phyloP scores from a whole-genome alignment of 164 flowering plant genomes.

The Magnolia sinica region DNA sequence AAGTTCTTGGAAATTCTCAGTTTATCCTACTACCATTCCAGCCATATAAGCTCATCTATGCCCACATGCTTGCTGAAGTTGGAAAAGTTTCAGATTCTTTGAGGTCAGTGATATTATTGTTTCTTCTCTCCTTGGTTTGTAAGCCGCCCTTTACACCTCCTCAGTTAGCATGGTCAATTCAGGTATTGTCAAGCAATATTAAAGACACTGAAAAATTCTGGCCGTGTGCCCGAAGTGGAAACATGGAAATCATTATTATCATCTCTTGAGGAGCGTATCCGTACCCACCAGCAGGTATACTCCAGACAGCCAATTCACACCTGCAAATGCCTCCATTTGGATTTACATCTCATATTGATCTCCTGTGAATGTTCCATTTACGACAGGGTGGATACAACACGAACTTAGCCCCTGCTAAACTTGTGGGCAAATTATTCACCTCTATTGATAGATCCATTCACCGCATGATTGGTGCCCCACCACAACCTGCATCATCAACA shows the following conservation, averaged over 20 bases:
- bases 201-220: conserved; percentile 67
- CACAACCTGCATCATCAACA: conserved; percentile 57
- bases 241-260: conserved; percentile 57
- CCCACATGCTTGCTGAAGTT: conserved; percentile 94
- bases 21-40: conserved; percentile 81
- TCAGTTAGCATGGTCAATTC: conserved; percentile 12
- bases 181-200: conserved; percentile 87
- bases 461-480: conserved; percentile 75
- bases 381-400: conserved; percentile 78
- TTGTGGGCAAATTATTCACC: conserved; percentile 80
- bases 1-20: conserved; percentile 96
- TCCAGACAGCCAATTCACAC: not conserved
- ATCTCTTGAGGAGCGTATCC: conserved; percentile 87
- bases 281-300: conserved; percentile 81
- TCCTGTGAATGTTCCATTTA: conserved; percentile 8
- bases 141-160: not conserved
- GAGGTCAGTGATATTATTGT: conserved; percentile 48
- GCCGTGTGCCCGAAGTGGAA: conserved; percentile 86
- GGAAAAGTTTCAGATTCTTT: conserved; percentile 83
- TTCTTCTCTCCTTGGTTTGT: not conserved
- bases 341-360: not conserved
- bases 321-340: not conserved
- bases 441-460: conserved; percentile 83
- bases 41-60: conserved; percentile 95
- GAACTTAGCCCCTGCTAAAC: conserved; percentile 77